Evolutionary conservation across 78 protist species (phyloP).

Genomic region (Protostelium mycophagum): DNA sequence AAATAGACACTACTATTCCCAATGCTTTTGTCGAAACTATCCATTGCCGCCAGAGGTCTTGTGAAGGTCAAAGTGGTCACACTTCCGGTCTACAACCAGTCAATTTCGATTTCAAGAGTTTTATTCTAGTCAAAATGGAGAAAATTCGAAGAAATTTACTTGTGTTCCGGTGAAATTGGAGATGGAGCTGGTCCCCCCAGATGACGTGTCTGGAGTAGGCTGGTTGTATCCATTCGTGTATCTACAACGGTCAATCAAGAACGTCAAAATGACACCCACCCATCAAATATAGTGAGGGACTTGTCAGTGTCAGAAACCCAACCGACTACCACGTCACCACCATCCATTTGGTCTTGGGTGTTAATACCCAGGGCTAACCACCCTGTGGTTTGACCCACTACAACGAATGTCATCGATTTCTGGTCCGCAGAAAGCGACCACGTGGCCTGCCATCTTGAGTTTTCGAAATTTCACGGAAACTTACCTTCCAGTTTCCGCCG

Average conservation of each 20-base stretch:
- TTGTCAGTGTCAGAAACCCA: not conserved
- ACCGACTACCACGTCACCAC: not conserved
- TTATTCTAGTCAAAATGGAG: not conserved
- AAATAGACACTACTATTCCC: not conserved
- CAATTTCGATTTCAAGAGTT: not conserved
- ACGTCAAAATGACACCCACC: not conserved
- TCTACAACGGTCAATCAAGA: not conserved
- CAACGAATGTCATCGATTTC: not conserved
- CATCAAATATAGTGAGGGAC: not conserved
- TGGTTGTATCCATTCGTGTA: not conserved
- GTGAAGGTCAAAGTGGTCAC: not conserved
- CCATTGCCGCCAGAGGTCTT: not conserved
- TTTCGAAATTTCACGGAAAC: no score
- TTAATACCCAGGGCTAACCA: constrained; percentile 5
- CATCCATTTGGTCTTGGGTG: not conserved
- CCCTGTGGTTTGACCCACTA: constrained; percentile 1
- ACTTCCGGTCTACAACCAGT: no score
- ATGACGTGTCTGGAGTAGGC: not conserved
- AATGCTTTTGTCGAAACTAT: not conserved
- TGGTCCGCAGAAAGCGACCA: constrained; percentile 4
- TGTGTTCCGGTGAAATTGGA: not conserved
- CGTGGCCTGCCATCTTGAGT: not conserved
- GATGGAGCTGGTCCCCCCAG: not conserved
- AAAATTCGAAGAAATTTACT: not conserved
- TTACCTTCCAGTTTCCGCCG: no score